These are phyloP conservation scores for Pichia cephalocereana DNA, from an alignment of 805 yeast genomes.

Conservation along the genomic window DNA sequence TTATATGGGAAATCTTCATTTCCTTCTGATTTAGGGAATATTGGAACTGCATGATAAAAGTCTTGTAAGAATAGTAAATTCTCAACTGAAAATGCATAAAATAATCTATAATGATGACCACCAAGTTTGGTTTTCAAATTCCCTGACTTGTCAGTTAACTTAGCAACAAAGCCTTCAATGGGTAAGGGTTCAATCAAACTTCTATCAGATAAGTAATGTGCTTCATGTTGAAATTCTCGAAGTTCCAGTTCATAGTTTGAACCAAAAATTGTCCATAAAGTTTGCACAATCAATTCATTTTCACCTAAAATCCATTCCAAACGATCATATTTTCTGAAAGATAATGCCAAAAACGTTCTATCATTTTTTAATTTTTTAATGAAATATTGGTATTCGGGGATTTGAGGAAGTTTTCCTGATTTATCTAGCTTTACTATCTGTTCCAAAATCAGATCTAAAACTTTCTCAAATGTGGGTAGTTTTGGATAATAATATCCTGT, in stretches of 20 bases:
- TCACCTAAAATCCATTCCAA: conserved; percentile 58
- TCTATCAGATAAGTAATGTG: conserved; percentile 23
- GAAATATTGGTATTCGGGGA: conserved; percentile 9
- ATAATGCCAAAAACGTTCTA: conserved; percentile 28
- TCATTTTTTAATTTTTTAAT: conserved; percentile 17
- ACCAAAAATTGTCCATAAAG: conserved; percentile 34
- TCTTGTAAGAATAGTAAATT: conserved; percentile 51
- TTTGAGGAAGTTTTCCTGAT: not conserved
- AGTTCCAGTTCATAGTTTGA: conserved; percentile 52
- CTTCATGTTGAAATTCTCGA: conserved; percentile 36
- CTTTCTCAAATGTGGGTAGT: conserved; percentile 26
- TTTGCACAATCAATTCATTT: conserved; percentile 32
- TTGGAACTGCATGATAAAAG: conserved; percentile 53
- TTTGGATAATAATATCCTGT: conserved; percentile 21
- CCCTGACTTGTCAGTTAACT: conserved; percentile 46
- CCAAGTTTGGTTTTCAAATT: conserved; percentile 18
- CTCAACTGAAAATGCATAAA: conserved; percentile 57
- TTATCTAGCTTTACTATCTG: conserved; percentile 20
- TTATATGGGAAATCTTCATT: not conserved
- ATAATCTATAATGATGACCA: conserved; percentile 38
- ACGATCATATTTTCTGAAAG: conserved; percentile 63
- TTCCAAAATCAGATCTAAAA: conserved; percentile 29
- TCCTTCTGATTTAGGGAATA: conserved; percentile 24
- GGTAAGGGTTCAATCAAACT: conserved; percentile 52
- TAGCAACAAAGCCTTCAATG: conserved; percentile 71